phyloP scores from a whole-genome alignment of 352 stramenopile genomes.

The Phytophthora multivora region DNA sequence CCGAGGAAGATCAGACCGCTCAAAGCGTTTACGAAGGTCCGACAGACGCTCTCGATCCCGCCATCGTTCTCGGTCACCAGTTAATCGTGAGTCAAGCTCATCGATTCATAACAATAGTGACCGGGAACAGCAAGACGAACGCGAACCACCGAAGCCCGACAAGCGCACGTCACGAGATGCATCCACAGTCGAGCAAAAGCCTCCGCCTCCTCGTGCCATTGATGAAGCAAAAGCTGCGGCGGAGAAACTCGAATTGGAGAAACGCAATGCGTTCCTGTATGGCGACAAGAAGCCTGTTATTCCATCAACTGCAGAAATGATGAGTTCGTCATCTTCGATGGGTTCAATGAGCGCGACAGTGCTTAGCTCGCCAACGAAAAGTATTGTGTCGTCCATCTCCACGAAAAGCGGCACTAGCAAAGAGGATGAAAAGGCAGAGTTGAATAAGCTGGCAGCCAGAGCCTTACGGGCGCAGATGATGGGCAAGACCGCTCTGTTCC shows the following conservation, averaged over 20 bases:
- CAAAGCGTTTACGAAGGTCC: constrained; percentile 20
- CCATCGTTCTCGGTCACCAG: constrained; percentile 23
- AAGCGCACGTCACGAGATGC: not conserved
- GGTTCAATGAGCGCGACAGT: not conserved
- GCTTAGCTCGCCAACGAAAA: constrained; percentile 8
- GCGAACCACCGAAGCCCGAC: not conserved
- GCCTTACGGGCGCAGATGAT: constrained; percentile 85
- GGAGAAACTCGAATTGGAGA: constrained; percentile 50
- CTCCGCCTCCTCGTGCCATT: not conserved
- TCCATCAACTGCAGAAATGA: not conserved
- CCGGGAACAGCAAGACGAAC: constrained; percentile 5
- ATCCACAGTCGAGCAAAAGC: constrained; percentile 11
- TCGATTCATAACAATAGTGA: not conserved
- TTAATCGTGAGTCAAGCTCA: not conserved
- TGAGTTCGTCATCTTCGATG: not conserved
- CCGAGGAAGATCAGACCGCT: constrained; percentile 18
- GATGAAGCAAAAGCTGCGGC: constrained; percentile 37
- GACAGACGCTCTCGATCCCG: constrained; percentile 31
- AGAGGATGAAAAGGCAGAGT: constrained; percentile 43
- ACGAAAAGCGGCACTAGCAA: constrained; percentile 3
- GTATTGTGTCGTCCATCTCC: constrained; percentile 1
- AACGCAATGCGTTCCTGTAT: constrained; percentile 69
- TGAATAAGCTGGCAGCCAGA: constrained; percentile 84
- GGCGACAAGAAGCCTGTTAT: constrained; percentile 27
- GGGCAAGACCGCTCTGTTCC: constrained; percentile 77